phyloP scores from a whole-genome alignment of 345 rosid species.

The Lenwebbia sp. region DNA sequence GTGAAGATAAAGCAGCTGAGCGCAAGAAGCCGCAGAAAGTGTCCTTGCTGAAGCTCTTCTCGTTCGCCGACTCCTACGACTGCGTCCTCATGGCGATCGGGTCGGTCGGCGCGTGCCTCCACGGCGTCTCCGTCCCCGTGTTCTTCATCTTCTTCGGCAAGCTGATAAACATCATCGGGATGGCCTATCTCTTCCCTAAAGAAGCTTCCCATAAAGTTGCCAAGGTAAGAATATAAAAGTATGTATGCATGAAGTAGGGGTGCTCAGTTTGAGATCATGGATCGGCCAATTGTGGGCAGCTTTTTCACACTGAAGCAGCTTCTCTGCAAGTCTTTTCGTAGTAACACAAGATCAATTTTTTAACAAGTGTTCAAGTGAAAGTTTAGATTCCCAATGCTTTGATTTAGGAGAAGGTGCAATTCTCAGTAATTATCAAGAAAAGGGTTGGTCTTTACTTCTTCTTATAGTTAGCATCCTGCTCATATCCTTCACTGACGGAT shows the following conservation, averaged over 20 bases:
- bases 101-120: slow-evolving; percentile 79
- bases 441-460: background rate
- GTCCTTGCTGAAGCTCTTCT: slow-evolving; percentile 52
- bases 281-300: background rate
- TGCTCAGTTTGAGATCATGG: background rate
- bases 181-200: slow-evolving; percentile 72
- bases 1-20: background rate
- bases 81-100: slow-evolving; percentile 67
- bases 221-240: slow-evolving; percentile 29
- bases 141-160: slow-evolving; percentile 92
- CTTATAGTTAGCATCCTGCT: background rate
- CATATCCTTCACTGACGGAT: background rate
- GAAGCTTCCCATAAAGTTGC: slow-evolving; percentile 81
- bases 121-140: slow-evolving; percentile 89
- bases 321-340: background rate
- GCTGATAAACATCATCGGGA: slow-evolving; percentile 64
- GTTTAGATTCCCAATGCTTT: background rate
- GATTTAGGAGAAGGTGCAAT: background rate
- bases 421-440: background rate
- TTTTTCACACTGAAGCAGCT: background rate
- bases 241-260: background rate
- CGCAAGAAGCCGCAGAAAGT: slow-evolving; percentile 22
- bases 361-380: background rate
- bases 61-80: slow-evolving; percentile 81
- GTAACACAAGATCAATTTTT: background rate